A percentile compares a stretch with the other conserved stretches of the same genome.
phyloP scores from a whole-genome alignment of 176 grass and related monocot genomes.

The Tillandsia fasciculata region DNA sequence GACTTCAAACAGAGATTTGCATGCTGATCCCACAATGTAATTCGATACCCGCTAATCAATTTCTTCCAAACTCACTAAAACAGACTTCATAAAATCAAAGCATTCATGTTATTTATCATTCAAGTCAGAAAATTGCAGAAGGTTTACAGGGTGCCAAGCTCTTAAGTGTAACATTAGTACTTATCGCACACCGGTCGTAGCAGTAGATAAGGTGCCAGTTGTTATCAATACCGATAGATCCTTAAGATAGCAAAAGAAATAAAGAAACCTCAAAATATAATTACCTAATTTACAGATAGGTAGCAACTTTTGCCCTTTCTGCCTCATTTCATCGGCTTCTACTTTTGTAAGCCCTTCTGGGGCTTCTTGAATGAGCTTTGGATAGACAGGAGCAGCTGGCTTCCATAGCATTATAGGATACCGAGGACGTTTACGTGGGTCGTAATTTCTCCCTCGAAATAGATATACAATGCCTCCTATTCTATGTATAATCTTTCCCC shows the following conservation, averaged over 20 bases:
- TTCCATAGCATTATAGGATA: conserved; percentile 99
- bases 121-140: no score
- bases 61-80: no score
- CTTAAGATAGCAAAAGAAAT: background rate
- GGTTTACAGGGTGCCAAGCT: no score
- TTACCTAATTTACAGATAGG: conserved; percentile 97
- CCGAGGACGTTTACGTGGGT: conserved; percentile 48
- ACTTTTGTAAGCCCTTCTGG: conserved; percentile 81
- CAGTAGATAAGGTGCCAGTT: no score
- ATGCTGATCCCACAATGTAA: no score
- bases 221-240: no score
- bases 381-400: conserved; percentile 77
- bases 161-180: no score
- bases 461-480: conserved; percentile 65
- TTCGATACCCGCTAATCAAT: no score
- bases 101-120: no score
- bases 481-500: conserved; percentile 71
- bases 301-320: conserved; percentile 50
- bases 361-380: conserved; percentile 76
- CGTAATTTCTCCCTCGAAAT: conserved; percentile 74
- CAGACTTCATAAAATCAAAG: no score
- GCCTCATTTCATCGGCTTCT: conserved; percentile 78
- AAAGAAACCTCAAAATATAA: conserved; percentile 14
- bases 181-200: no score
- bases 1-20: background rate